Conservation (phyloP, 768 basidiomycete genomes). For the Rhizopogon roseolus region DNA sequence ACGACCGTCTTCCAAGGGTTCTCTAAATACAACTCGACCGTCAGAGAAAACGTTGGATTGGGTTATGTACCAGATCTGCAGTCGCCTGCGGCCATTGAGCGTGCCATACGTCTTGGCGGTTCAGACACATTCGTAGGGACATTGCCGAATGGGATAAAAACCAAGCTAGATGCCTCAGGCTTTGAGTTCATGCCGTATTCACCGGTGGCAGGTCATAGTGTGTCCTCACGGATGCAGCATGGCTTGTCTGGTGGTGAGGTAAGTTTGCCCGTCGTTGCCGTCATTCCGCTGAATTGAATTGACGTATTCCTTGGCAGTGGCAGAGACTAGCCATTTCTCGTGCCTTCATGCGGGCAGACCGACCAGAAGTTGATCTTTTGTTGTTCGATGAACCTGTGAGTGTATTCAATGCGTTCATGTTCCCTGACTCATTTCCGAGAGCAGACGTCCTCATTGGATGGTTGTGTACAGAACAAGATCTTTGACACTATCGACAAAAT, state of each 20-base stretch:
- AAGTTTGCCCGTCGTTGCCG: slow-evolving; percentile 18
- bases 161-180: slow-evolving; percentile 61
- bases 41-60: slow-evolving; percentile 83
- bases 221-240: slow-evolving; percentile 40
- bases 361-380: slow-evolving; percentile 71
- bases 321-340: slow-evolving; percentile 83
- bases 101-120: slow-evolving; percentile 68
- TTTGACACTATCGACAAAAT: slow-evolving; percentile 71
- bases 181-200: slow-evolving; percentile 42
- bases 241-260: slow-evolving; percentile 86
- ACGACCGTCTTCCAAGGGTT: slow-evolving; percentile 88
- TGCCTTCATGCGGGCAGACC: slow-evolving; percentile 79
- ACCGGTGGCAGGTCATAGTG: slow-evolving; percentile 27
- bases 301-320: slow-evolving; percentile 50
- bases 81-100: slow-evolving; percentile 49
- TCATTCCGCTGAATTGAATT: slow-evolving; percentile 3
- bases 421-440: background rate
- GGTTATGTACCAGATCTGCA: slow-evolving; percentile 65
- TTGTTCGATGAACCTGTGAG: slow-evolving; percentile 83
- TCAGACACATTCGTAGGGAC: slow-evolving; percentile 61
- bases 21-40: slow-evolving; percentile 71
- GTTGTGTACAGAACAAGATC: slow-evolving; percentile 74
- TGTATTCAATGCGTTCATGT: slow-evolving; percentile 1
- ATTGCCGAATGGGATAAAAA: slow-evolving; percentile 69
- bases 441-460: slow-evolving; percentile 77